Base-by-base conservation (phyloP, 2,329 filamentous ascomycete species). In the Akanthomyces muscarius region DNA sequence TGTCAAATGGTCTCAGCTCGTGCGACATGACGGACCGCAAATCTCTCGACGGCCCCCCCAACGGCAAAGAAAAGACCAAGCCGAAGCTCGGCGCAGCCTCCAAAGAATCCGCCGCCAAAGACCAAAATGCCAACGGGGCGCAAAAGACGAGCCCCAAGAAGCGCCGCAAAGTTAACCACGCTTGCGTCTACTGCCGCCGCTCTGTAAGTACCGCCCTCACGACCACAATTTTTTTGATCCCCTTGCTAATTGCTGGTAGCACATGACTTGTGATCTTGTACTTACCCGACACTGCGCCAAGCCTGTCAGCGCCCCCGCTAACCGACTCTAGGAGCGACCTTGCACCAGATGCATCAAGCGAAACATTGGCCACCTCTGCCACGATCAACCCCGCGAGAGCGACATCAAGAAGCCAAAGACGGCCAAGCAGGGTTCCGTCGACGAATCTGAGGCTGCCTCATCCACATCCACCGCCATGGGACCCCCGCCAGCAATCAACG, bases 321-420 rank as follows among this genome's bases (percentile, higher is more conserved):
- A 75, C 67, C 63, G 54, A 63, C 64, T 69, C 65, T 62, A 96
- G 92, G 92, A 96, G 81, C 89, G 95, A 75, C 95, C 95, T 72
- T 99, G 95, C 84, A 94, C 92, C 71, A 87, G 95, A 79, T 99
- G 95, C 82, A 91, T 98, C 78, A 99, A 98, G 80, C 89, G 95
- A 73, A 97, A 97, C 79, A 99, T 99, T 76, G 95, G 94, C 71
- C 95, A 99, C 78, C 84, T 99, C 68, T 99, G 95, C 78, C 95
- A 97, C 80, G 95, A 99, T 78, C 95, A 98, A 78, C 94, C 93
- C 69, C 89, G 94, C 76, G 94, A 99, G 72, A 82, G 87, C 69
- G 86, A 88, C 66, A 77, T 89, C 65, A 96, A 95, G 78, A 94
- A 93, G 77, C 78, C 84, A 70, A 97, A 94, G 79, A 84, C 80